Percentiles rank a stretch among this genome's conserved stretches.
These are phyloP conservation scores for Picea abies DNA, from an alignment of 83 land plant species.

Conservation along the genomic window DNA sequence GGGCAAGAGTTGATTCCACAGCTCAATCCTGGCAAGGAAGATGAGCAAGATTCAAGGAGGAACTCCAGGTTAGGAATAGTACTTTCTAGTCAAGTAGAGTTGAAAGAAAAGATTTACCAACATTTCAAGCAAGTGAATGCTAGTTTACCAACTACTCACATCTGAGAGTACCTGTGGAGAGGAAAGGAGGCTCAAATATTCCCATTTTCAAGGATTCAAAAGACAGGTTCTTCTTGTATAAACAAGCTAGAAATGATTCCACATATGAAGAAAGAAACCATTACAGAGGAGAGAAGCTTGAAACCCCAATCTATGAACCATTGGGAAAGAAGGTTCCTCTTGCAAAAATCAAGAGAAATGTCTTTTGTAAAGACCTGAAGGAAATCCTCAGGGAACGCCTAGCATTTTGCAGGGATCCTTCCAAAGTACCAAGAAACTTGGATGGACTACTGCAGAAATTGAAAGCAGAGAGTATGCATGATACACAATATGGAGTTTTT, in stretches of 20 bases:
- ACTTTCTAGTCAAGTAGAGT: constrained; percentile 19
- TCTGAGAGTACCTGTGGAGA: background rate
- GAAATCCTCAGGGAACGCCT: constrained; percentile 5
- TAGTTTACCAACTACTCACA: background rate
- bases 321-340: constrained; percentile 2
- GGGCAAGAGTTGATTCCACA: constrained; percentile 18
- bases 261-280: background rate
- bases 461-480: constrained; percentile 1
- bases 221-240: background rate
- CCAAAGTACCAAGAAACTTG: constrained; percentile 1
- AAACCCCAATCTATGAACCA: constrained; percentile 3
- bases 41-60: constrained; percentile 34
- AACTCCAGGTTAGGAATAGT: constrained; percentile 37
- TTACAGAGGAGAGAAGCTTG: constrained; percentile 4
- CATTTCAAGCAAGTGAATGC: constrained; percentile 29
- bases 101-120: constrained; percentile 30
- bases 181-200: constrained; percentile 3
- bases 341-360: constrained; percentile 5
- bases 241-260: background rate
- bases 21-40: constrained; percentile 24
- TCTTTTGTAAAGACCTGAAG: background rate
- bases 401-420: constrained; percentile 2
- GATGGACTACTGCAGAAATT: constrained; percentile 12
- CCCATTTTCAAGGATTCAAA: constrained; percentile 12
- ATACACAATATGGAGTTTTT: constrained; percentile 1